These are phyloP conservation scores for Yamadazyma siamensis DNA, from an alignment of 1,139 yeast genomes.

Conservation along the genomic window DNA sequence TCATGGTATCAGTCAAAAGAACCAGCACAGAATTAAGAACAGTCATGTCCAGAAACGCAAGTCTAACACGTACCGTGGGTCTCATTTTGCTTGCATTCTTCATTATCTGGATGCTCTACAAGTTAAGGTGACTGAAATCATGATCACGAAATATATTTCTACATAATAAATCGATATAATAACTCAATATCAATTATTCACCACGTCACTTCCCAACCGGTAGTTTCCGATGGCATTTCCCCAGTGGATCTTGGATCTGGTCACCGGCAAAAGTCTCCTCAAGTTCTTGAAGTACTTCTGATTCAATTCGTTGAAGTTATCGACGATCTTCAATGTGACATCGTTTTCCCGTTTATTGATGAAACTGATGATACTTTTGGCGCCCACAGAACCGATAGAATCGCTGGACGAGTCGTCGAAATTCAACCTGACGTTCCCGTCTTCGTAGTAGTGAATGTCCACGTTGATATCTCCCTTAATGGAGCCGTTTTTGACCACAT, in stretches of 20 bases:
- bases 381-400: constrained; percentile 11
- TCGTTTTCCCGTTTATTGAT: constrained; percentile 60
- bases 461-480: constrained; percentile 56
- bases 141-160: too few species aligned
- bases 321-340: constrained; percentile 59
- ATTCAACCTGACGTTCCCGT: constrained; percentile 85
- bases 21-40: constrained; percentile 65
- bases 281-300: constrained; percentile 78
- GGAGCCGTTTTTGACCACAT: constrained; percentile 38
- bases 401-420: constrained; percentile 42
- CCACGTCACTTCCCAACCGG: constrained; percentile 83
- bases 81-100: constrained; percentile 58
- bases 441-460: constrained; percentile 91
- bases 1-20: constrained; percentile 58
- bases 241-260: constrained; percentile 92
- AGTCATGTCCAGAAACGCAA: constrained; percentile 44
- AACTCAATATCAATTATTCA: too few species aligned
- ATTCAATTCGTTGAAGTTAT: constrained; percentile 67
- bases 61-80: constrained; percentile 39
- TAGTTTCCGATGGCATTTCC: constrained; percentile 90
- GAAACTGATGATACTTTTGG: constrained; percentile 41
- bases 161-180: too few species aligned
- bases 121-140: constrained; percentile 32
- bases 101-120: constrained; percentile 63
- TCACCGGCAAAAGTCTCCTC: constrained; percentile 88